Conservation (phyloP, 768 basidiomycete genomes). For the Trichaptum fuscoviolaceum region DNA sequence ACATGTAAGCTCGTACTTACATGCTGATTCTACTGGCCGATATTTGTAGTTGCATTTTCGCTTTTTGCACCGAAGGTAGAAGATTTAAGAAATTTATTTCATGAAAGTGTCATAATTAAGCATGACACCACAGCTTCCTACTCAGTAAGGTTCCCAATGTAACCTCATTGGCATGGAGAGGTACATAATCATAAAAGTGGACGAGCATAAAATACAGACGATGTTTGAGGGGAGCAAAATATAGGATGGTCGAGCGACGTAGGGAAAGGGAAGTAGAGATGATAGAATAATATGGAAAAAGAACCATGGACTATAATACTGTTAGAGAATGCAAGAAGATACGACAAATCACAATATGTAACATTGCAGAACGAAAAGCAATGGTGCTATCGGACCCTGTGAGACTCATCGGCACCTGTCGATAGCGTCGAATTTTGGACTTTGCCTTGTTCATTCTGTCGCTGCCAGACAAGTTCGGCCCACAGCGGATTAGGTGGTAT, state of each 20-base stretch:
- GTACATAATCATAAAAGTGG: background rate
- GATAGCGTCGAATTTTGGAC: background rate
- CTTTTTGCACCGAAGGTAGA: too few relatives aligned
- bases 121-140: background rate
- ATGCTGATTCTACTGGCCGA: too few relatives aligned
- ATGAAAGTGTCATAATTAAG: background rate
- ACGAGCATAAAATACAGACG: background rate
- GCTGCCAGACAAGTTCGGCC: constrained; percentile 88
- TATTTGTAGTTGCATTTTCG: too few relatives aligned
- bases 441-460: constrained; percentile 44
- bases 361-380: background rate
- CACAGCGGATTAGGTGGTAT: constrained; percentile 92
- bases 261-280: background rate
- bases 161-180: background rate
- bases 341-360: background rate
- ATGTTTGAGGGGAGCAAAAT: background rate
- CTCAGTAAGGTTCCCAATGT: background rate
- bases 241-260: background rate
- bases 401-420: background rate
- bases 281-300: background rate
- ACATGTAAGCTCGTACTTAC: too few relatives aligned
- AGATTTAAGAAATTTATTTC: background rate
- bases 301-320: background rate
- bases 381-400: background rate
- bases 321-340: background rate